phyloP scores from a whole-genome alignment of 2,329 filamentous ascomycete genomes.

The Didymellaceae sp. region DNA sequence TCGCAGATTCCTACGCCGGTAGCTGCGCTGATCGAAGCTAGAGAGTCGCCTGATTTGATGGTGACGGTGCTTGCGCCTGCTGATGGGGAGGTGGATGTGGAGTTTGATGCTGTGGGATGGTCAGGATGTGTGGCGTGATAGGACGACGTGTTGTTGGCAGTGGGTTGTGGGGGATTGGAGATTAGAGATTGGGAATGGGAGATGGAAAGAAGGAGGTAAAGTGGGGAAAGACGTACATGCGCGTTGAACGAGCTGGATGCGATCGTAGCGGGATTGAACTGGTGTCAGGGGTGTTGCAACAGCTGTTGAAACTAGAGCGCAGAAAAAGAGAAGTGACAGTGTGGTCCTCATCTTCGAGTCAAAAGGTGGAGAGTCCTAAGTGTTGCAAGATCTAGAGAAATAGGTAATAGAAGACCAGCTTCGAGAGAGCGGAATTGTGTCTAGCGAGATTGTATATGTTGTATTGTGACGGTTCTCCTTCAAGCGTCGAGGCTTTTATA shows the following conservation, averaged over 20 bases:
- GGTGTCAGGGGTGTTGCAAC: conserved; percentile 27
- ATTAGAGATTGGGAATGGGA: no score
- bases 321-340: background rate
- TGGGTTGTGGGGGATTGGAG: no score
- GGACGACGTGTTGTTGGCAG: no score
- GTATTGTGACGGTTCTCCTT: no score
- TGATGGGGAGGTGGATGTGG: background rate
- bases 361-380: background rate
- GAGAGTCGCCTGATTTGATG: conserved; percentile 10
- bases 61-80: background rate
- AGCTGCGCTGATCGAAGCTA: conserved; percentile 7
- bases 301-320: conserved; percentile 14
- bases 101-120: conserved; percentile 12
- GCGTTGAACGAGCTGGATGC: conserved; percentile 4
- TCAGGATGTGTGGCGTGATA: no score
- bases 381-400: background rate
- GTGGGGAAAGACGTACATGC: background rate
- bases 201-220: no score
- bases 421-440: no score
- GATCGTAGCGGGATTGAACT: background rate
- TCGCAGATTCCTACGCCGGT: conserved; percentile 17
- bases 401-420: background rate
- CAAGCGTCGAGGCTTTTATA: no score
- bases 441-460: no score
- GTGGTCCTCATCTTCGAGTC: conserved; percentile 8